Conservation (phyloP, 352 stramenopile genomes). For the Globisporangium abappressorium region DNA sequence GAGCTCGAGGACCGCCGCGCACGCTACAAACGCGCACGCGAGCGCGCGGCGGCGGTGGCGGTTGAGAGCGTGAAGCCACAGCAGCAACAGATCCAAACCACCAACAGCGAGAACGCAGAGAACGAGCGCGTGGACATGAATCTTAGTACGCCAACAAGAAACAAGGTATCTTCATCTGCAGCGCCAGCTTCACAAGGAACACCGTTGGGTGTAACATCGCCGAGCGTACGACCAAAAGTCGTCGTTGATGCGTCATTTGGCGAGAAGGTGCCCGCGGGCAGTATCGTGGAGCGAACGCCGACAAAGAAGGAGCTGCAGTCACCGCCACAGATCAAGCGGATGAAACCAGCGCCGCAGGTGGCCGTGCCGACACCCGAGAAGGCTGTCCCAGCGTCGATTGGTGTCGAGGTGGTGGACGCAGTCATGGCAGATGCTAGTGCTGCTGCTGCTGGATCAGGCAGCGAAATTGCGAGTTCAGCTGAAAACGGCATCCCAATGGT, state of each 20-base stretch:
- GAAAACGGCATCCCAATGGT: constrained; percentile 1
- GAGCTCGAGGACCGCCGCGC: constrained; percentile 27
- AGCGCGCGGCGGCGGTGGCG: constrained; percentile 9
- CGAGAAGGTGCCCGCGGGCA: constrained; percentile 7
- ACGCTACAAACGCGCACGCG: constrained; percentile 28
- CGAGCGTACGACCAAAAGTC: constrained; percentile 11
- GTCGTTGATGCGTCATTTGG: constrained; percentile 30
- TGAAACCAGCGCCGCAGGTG: constrained; percentile 19
- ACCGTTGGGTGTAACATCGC: neutral
- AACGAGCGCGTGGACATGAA: neutral
- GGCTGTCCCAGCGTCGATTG: constrained; percentile 8
- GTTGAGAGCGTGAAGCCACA: constrained; percentile 6
- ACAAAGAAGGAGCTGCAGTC: constrained; percentile 35
- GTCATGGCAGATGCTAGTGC: neutral
- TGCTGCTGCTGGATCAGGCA: neutral
- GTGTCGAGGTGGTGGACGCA: constrained; percentile 6
- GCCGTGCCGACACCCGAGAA: constrained; percentile 34
- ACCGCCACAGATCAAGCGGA: constrained; percentile 18
- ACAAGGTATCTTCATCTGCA: neutral
- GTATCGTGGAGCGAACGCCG: constrained; percentile 42
- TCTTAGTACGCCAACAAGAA: neutral
- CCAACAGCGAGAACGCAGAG: neutral
- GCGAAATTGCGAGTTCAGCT: constrained; percentile 2
- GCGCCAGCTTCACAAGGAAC: neutral
- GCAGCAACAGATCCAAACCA: neutral